phyloP scores from a whole-genome alignment of 2,329 filamentous ascomycete genomes.

The Arthroderma sp. region DNA sequence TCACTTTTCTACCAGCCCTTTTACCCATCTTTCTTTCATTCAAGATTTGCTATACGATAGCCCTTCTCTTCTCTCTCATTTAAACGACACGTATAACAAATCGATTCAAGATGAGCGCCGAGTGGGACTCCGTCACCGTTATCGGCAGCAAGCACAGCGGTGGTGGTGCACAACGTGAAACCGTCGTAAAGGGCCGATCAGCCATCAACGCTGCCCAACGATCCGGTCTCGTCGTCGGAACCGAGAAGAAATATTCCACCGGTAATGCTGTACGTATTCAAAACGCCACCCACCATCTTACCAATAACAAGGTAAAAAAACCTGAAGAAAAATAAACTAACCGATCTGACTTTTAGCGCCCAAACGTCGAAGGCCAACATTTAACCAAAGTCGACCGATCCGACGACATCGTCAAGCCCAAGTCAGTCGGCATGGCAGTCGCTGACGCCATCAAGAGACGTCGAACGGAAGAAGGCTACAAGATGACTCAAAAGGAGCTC shows the following conservation, averaged over 20 bases:
- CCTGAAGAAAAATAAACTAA: slow-evolving; percentile 1
- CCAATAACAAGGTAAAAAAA: background rate
- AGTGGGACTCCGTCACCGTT: slow-evolving; percentile 84
- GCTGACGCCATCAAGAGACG: slow-evolving; percentile 70
- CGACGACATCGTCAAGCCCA: slow-evolving; percentile 96
- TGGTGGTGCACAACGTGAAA: slow-evolving; percentile 58
- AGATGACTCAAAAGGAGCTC: slow-evolving; percentile 85
- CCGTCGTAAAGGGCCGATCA: slow-evolving; percentile 70
- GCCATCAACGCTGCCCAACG: slow-evolving; percentile 84
- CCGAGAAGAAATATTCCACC: slow-evolving; percentile 80
- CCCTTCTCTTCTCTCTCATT: background rate
- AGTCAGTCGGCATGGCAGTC: slow-evolving; percentile 70
- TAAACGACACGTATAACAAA: background rate
- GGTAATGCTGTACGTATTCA: slow-evolving; percentile 62
- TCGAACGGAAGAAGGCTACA: slow-evolving; percentile 70
- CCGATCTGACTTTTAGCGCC: slow-evolving; percentile 26
- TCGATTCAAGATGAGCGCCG: slow-evolving; percentile 43
- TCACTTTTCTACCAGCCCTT: background rate
- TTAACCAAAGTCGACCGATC: slow-evolving; percentile 94
- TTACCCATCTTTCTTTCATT: background rate
- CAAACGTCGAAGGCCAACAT: slow-evolving; percentile 70
- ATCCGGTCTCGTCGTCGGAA: slow-evolving; percentile 58
- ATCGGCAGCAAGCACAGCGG: slow-evolving; percentile 76
- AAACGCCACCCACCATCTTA: background rate
- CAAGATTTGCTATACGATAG: background rate